These are phyloP conservation scores for Hypoxylon sp. DNA, from an alignment of 2,329 filamentous ascomycete species.

Conservation along the genomic window DNA sequence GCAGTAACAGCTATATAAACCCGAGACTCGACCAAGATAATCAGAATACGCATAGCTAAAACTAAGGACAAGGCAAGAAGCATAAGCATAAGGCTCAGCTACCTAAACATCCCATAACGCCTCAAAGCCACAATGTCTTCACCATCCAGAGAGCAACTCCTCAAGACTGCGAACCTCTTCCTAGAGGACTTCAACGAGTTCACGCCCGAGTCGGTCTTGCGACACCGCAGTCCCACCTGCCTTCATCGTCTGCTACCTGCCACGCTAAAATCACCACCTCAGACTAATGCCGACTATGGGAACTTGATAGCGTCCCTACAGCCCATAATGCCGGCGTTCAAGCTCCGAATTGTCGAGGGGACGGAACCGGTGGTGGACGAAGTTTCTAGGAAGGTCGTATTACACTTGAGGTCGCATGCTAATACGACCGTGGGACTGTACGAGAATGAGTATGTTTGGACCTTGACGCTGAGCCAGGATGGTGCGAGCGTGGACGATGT, in stretches of 20 bases:
- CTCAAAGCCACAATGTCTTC: constrained; percentile 22
- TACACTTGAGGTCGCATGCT: constrained; percentile 42
- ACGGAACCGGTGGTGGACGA: constrained; percentile 40
- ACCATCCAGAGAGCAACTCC: constrained; percentile 30
- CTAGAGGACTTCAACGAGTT: constrained; percentile 36
- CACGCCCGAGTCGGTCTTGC: constrained; percentile 37
- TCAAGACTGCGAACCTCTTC: constrained; percentile 19
- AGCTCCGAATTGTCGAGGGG: constrained; percentile 20
- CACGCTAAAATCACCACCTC: constrained; percentile 7
- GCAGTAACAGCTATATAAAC: background rate
- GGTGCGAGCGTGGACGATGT: constrained; percentile 41
- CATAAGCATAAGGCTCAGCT: background rate
- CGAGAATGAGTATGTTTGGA: constrained; percentile 44
- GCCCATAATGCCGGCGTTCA: constrained; percentile 11
- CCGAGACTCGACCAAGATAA: background rate
- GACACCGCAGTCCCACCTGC: constrained; percentile 29
- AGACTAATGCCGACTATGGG: constrained; percentile 22
- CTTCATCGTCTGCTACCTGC: constrained; percentile 19
- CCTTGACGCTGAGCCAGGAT: constrained; percentile 43
- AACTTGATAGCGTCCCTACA: background rate
- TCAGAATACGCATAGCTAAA: background rate
- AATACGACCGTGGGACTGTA: constrained; percentile 40
- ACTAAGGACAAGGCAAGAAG: background rate
- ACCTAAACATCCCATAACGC: background rate
- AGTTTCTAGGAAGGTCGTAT: constrained; percentile 35